Evolutionary conservation across 2,329 filamentous ascomycete species (phyloP), one percentile per base, ranked within the genome.

Genomic region (Aspergillus latus): DNA sequence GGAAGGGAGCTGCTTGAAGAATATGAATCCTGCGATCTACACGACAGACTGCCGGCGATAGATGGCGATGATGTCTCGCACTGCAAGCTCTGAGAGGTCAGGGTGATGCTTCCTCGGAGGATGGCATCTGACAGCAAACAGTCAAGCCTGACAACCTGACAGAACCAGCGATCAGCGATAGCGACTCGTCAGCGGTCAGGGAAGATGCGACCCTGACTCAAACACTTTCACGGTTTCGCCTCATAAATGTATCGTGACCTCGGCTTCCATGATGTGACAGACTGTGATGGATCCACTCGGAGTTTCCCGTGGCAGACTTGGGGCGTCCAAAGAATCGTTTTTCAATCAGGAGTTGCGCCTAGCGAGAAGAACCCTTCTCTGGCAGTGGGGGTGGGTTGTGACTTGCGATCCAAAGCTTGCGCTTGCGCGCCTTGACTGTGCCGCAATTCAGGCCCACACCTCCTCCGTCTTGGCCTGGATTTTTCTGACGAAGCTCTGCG

Each of bases 401-500:
- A 51, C 13, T 36, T 28, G 26, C 5, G 26, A 28, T 28, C 39
- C 32, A 45, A 52, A 52, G 49, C 54, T 49, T 46, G 28, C 53
- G 30, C 55, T 49, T 62, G 59, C 53, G 62, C 62, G 58, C 53
- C 36, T 62, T 64, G 58, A 62, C 61, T 62, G 56, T 60, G 62
- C 59, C 62, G 62, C 59, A 64, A 57, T 43, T 48, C 40, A 36
- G 50, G 16, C 40, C 44, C 49, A 52, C 54, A 49, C 13, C 30
- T 49, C 34, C 47, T 16, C 36, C 36, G 47, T 15, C 26, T 30
- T 49, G 21, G 26, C 21, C 29, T 32, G 7, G 8, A 16, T 44
- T 26, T 21, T 44, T 47, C 43, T 32, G 26, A 45, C 36, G 36
- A 39, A 39, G 36, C 36, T 39, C 32, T 36, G 32, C 32, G 26